Evolutionary conservation across 768 basidiomycete genomes (phyloP), one percentile per base, ranked within the genome.

Genomic region (Amanita phalloides): DNA sequence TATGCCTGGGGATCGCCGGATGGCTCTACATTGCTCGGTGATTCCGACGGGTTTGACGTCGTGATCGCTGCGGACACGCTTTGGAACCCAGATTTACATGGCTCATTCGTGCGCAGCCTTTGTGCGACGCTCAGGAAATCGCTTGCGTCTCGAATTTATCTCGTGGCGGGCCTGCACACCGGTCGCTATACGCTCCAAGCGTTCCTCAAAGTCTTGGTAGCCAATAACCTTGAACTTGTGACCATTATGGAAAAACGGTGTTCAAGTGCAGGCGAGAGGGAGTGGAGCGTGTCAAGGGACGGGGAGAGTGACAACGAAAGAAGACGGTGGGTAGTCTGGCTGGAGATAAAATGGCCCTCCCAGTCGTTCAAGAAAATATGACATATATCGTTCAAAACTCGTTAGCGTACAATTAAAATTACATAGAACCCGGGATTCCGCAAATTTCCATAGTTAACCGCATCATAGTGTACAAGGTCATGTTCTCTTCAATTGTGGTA

Each of bases 101-200:
- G 45, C 0, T 56, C 72, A 8, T 79, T 87, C 49, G 64, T 86
- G 35, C 61, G 71, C 4, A 74, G 82, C 3, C 66, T 90, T 13
- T 65, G 64, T 41, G 51, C 57, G 54, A 76, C 76, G 14, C 69
- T 88, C 32, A 68, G 64, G 45, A 73, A 61, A 47, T 61, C 66
- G 8, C 51, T 64, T 1, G 55, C 67, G 36, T 68, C 86, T 28
- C 76, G 84, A 8, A 60, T 79, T 45, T 74, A 86, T 59, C 60
- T 89, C n/a, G 73, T 89, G 6, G 83, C 82, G 2, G 86, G 86
- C 0, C 58, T 90, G 48, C 87, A 90, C 57, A 89, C 86, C 0
- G 88, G 86, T 3, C 69, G 83, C 45, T 88, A 86, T 58, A 81
- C 84, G 1, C 71, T 90, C 28, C 72, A 81, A 49, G 67, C 79